Conservation (phyloP, 768 basidiomycete species). For the Lentinula lateritia region DNA sequence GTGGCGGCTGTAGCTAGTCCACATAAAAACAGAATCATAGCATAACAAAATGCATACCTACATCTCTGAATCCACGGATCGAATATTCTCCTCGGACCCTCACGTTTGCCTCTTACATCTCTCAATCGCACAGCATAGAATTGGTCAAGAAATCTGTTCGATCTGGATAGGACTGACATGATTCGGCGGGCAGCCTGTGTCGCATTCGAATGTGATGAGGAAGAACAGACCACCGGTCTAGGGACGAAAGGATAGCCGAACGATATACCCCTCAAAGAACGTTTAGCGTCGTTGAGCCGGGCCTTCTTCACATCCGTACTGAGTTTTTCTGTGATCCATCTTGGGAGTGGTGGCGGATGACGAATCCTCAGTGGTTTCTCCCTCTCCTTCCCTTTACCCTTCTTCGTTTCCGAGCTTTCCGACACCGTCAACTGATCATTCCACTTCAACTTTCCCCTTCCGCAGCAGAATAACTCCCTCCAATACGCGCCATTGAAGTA, state of each 20-base stretch:
- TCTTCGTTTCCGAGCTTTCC: conserved; percentile 15
- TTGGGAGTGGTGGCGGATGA: conserved; percentile 28
- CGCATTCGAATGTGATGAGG: conserved; percentile 12
- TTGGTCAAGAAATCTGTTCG: conserved; percentile 40
- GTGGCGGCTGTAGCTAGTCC: conserved; percentile 6
- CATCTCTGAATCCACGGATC: conserved; percentile 57
- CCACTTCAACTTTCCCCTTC: conserved; percentile 12
- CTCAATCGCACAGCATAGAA: conserved; percentile 37
- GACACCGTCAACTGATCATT: conserved; percentile 7
- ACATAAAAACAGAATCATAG: conserved; percentile 7
- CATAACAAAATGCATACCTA: conserved; percentile 51
- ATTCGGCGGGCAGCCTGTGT: conserved; percentile 14
- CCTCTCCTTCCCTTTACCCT: conserved; percentile 19
- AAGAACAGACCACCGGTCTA: conserved; percentile 33
- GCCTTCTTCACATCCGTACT: conserved; percentile 36
- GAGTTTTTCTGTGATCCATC: conserved; percentile 39
- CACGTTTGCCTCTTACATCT: conserved; percentile 38
- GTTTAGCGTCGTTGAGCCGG: conserved; percentile 38
- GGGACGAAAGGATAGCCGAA: conserved; percentile 60
- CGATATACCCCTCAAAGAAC: conserved; percentile 38
- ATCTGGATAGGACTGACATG: conserved; percentile 31
- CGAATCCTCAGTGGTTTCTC: conserved; percentile 3
- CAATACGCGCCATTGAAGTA: conserved; percentile 34
- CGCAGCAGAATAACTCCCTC: conserved; percentile 31
- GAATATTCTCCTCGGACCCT: conserved; percentile 42